These are phyloP conservation scores for Sclerotinia borealis DNA, from an alignment of 2,329 filamentous ascomycete genomes.

Conservation along the genomic window DNA sequence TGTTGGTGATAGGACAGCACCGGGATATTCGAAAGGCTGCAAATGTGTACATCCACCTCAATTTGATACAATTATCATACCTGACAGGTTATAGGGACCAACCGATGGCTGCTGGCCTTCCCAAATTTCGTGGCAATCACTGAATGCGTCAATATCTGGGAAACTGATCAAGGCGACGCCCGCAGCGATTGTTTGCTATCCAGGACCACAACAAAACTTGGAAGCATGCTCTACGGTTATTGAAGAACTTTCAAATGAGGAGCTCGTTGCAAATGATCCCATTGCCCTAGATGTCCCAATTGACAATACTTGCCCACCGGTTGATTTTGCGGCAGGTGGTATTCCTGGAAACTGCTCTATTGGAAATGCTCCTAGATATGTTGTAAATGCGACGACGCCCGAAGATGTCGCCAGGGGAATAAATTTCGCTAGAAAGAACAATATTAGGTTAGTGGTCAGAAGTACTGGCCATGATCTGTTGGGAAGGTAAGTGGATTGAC, in stretches of 20 bases:
- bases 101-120: constrained; percentile 33
- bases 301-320: constrained; percentile 40
- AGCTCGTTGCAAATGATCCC: constrained; percentile 35
- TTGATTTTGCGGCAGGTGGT: not conserved
- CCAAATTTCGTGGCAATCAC: constrained; percentile 25
- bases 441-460: constrained; percentile 39
- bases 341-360: constrained; percentile 33
- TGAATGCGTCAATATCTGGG: constrained; percentile 33
- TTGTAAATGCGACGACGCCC: constrained; percentile 35
- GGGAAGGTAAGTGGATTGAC: constrained; percentile 29
- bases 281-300: constrained; percentile 38
- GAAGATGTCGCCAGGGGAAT: constrained; percentile 35
- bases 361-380: constrained; percentile 36
- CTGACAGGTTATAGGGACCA: constrained; percentile 11
- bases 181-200: constrained; percentile 34
- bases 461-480: constrained; percentile 42
- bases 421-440: constrained; percentile 40
- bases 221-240: constrained; percentile 31
- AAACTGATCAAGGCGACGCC: constrained; percentile 32
- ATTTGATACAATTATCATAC: not conserved
- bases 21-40: not conserved
- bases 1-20: not conserved
- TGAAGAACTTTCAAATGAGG: constrained; percentile 30
- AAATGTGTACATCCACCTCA: constrained; percentile 7
- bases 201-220: constrained; percentile 28